These are phyloP conservation scores for Ligustrum vulgare DNA, from an alignment of 257 asterid genomes.

Conservation along the genomic window DNA sequence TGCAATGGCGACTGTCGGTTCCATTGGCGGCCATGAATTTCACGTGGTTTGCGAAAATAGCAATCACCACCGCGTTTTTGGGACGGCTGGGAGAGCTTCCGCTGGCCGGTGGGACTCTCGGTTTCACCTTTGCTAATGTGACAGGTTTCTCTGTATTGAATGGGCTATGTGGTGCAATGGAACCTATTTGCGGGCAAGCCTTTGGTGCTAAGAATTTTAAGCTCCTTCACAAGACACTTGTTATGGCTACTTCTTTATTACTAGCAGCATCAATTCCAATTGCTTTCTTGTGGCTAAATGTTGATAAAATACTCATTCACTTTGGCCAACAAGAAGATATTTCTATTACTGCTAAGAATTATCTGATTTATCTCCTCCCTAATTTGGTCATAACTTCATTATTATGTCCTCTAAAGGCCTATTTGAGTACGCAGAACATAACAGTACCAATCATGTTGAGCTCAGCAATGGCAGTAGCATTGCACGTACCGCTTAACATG, in stretches of 20 bases:
- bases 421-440: constrained; percentile 62
- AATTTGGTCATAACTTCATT: constrained; percentile 60
- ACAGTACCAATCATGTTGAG: constrained; percentile 72
- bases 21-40: constrained; percentile 70
- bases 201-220: constrained; percentile 73
- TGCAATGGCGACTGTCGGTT: constrained; percentile 50
- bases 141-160: constrained; percentile 74
- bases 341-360: constrained; percentile 51
- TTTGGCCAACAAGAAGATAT: constrained; percentile 72
- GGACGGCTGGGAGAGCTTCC: constrained; percentile 77
- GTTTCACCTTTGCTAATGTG: constrained; percentile 72
- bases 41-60: constrained; percentile 75
- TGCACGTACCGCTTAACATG: constrained; percentile 62
- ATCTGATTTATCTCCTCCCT: constrained; percentile 63
- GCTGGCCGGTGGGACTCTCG: constrained; percentile 72
- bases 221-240: constrained; percentile 76
- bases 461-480: constrained; percentile 56
- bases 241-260: constrained; percentile 54
- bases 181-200: constrained; percentile 95
- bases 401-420: constrained; percentile 68
- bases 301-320: constrained; percentile 57
- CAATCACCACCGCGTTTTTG: constrained; percentile 80
- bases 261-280: constrained; percentile 51
- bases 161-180: constrained; percentile 82
- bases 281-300: constrained; percentile 72